These are phyloP conservation scores for Morella rubra DNA, from an alignment of 306 rosid genomes.

Conservation along the genomic window DNA sequence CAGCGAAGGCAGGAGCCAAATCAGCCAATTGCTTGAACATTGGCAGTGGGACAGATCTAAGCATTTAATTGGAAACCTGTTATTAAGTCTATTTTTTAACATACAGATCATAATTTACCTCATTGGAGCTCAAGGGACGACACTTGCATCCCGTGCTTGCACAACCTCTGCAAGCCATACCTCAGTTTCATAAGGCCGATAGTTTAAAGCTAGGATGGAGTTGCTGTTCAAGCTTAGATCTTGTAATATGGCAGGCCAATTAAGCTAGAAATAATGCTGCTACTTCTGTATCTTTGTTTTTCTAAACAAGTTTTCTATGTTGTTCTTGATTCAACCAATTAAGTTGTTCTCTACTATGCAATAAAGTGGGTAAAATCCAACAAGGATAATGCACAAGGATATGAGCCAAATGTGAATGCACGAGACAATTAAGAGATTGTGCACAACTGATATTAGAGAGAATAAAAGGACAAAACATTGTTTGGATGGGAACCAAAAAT, in stretches of 20 bases:
- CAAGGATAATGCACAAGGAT: not conserved
- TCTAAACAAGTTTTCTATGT: not conserved
- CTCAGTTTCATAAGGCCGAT: not conserved
- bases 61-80: no score
- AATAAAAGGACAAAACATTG: not conserved
- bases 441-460: not conserved
- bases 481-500: conserved; percentile 6
- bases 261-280: not conserved
- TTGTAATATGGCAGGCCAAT: not conserved
- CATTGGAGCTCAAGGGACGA: not conserved
- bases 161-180: not conserved
- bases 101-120: not conserved
- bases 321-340: not conserved
- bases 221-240: not conserved
- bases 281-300: not conserved
- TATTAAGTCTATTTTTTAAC: no score
- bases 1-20: not conserved
- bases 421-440: not conserved
- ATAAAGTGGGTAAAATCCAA: not conserved
- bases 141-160: not conserved
- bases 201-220: not conserved
- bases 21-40: not conserved
- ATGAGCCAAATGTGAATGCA: not conserved
- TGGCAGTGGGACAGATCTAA: no score
- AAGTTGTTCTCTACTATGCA: not conserved